These are phyloP conservation scores for Neohortaea acidophila DNA, from an alignment of 495 filamentous ascomycete species.

Conservation along the genomic window DNA sequence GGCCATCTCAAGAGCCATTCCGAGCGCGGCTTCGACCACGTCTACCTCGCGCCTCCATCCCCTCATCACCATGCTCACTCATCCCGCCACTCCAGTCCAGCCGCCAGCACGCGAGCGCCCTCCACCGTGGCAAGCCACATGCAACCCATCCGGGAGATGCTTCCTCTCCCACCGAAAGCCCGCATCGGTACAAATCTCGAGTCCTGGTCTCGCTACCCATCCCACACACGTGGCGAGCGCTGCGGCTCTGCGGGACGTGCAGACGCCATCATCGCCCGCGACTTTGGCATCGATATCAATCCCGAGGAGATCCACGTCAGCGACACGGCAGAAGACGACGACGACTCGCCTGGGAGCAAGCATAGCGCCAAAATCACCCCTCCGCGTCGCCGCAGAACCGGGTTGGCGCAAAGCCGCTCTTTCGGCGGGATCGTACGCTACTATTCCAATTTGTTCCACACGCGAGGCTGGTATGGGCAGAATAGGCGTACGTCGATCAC, in stretches of 20 bases:
- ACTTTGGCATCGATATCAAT: conserved; percentile 14
- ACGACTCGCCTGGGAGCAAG: not conserved
- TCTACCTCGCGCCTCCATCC: conserved; percentile 1
- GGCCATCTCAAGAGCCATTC: not conserved
- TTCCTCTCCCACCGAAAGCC: not conserved
- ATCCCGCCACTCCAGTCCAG: not conserved
- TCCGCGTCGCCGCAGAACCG: not conserved
- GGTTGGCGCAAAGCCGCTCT: conserved; percentile 11
- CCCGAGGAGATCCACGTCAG: not conserved
- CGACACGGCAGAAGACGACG: not conserved
- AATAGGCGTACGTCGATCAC: conserved; percentile 16
- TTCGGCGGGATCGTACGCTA: conserved; percentile 13
- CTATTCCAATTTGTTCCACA: conserved; percentile 14
- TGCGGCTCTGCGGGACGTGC: conserved; percentile 12
- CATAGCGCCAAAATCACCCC: not conserved
- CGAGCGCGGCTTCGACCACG: conserved; percentile 1
- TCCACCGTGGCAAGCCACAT: too few species aligned
- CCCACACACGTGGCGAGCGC: conserved; percentile 16
- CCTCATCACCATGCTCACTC: not conserved
- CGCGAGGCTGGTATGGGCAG: not conserved
- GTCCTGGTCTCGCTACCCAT: conserved; percentile 19
- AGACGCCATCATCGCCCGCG: conserved; percentile 16
- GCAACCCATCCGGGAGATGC: too few species aligned
- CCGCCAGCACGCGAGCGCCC: too few species aligned
- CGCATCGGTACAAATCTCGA: conserved; percentile 11